Base-by-base conservation (phyloP, 1,284 basidiomycete species). In the Mycosarcoma maydis region DNA sequence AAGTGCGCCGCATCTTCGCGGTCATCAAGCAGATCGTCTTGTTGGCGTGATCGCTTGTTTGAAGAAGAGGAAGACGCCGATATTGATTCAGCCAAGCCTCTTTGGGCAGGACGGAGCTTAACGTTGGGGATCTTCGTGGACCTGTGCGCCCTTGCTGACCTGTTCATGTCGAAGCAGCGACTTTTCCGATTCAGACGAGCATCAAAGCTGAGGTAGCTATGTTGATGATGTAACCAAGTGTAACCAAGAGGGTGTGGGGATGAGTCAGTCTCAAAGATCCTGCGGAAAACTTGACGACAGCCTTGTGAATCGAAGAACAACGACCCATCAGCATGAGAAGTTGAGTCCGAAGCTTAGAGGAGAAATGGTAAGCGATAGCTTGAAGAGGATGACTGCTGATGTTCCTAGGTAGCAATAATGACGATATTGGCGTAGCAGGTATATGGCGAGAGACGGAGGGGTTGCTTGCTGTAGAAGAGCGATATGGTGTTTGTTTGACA, bases 71-170 rank as follows among this genome's bases (percentile, higher is more conserved):
- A 39, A 14, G 43, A 38, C 30, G 22, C 26, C 19, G 51, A 20
- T 16, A 23, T 26, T 23, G 51, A 14, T 16, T 20, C 36, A 9
- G 54, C 38, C 4, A 59, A 44, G 4, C 36, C 44, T 11, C 26
- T 32, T 10, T 49, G 51, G 10, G 73, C 65, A 10, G 79, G 79
- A 11, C 77, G 67, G 10, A 80, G 66, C 53, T 77, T 77, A 46
- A 76, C 77, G 39, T 78, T 76, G 40, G 79, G 79, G 33, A 80
- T 73, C 64, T 80, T 80, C 33, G 76, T 77, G 48, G 76, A 78
- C 32, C 76, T 75, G 38, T 77, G 75, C 37, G 69, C 60, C 26
- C 64, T 50, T 6, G 69, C 68, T 60, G 56, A 62, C 43, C 75
- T 68, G 43, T 77, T 71, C 58, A 72, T 76, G 55, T 30, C 49